phyloP scores from a whole-genome alignment of 768 basidiomycete genomes.

The Filobasidium wieringae region DNA sequence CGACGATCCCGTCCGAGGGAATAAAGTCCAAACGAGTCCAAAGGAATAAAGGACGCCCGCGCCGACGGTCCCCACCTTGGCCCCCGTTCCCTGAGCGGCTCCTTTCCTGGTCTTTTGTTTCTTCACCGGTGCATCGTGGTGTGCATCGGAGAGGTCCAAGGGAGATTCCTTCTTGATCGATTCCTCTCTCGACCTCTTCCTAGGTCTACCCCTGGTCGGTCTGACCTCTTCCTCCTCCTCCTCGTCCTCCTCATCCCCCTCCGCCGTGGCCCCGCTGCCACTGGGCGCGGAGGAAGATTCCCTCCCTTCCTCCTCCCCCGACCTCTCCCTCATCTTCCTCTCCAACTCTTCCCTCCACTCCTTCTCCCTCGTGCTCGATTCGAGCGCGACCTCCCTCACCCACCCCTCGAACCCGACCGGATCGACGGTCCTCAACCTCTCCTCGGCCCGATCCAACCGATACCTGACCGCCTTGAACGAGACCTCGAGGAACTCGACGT shows the following conservation, averaged over 20 bases:
- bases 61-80: background rate
- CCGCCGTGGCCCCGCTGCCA: background rate
- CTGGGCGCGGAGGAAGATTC: background rate
- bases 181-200: slow-evolving; percentile 5
- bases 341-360: slow-evolving; percentile 1
- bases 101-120: background rate
- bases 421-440: background rate
- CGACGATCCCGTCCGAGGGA: slow-evolving; percentile 6
- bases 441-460: background rate
- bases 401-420: background rate
- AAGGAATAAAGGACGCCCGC: slow-evolving; percentile 11
- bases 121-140: background rate
- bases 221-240: slow-evolving; percentile 10
- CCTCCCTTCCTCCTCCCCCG: no score
- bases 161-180: background rate
- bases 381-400: background rate
- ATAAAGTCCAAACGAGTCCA: slow-evolving; percentile 12
- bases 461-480: background rate
- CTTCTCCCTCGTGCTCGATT: background rate
- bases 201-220: background rate
- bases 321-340: background rate
- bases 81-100: background rate
- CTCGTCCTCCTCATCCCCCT: slow-evolving; percentile 1
- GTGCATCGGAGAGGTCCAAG: background rate
- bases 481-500: slow-evolving; percentile 26